Percentiles rank a stretch among this genome's conserved stretches.
These are phyloP conservation scores for Tuber indicum DNA, from an alignment of 495 filamentous ascomycete genomes.

Conservation along the genomic window DNA sequence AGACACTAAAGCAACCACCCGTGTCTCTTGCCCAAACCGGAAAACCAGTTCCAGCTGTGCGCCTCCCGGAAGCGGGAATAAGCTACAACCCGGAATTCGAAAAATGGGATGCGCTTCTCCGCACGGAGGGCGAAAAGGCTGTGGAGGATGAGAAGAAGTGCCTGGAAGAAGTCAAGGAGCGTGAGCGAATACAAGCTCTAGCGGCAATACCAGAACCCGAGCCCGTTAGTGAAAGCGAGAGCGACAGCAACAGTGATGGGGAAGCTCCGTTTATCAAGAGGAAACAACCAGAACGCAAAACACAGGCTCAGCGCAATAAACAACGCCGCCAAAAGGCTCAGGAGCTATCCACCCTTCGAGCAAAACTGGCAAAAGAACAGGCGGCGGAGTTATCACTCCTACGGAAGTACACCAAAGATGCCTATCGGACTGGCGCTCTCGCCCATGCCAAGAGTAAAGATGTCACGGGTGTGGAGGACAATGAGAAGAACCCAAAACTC, in stretches of 20 bases:
- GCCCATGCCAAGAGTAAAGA: slow-evolving; percentile 44
- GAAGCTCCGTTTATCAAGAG: slow-evolving; percentile 77
- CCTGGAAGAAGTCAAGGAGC: slow-evolving; percentile 58
- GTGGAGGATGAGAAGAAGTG: slow-evolving; percentile 74
- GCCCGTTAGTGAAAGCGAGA: slow-evolving; percentile 58
- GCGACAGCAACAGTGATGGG: slow-evolving; percentile 61
- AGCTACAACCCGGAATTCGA: slow-evolving; percentile 86
- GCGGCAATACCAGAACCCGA: slow-evolving; percentile 54
- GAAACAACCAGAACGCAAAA: slow-evolving; percentile 70
- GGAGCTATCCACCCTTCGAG: slow-evolving; percentile 64
- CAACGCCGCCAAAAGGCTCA: slow-evolving; percentile 79
- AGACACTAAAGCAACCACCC: slow-evolving; percentile 67
- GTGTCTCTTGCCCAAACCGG: slow-evolving; percentile 73
- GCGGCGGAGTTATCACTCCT: slow-evolving; percentile 60
- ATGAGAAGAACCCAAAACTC: slow-evolving; percentile 53
- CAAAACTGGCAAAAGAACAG: slow-evolving; percentile 63
- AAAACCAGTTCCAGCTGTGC: slow-evolving; percentile 68
- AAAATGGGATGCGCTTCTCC: slow-evolving; percentile 71
- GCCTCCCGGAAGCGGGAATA: slow-evolving; percentile 67
- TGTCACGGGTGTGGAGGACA: slow-evolving; percentile 50
- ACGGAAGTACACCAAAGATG: slow-evolving; percentile 57
- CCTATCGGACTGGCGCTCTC: slow-evolving; percentile 41
- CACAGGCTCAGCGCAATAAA: slow-evolving; percentile 76
- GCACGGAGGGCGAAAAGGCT: slow-evolving; percentile 66
- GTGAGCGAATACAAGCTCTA: slow-evolving; percentile 53